Conservation (phyloP, 768 basidiomycete genomes). For the Hortiboletus campestris region DNA sequence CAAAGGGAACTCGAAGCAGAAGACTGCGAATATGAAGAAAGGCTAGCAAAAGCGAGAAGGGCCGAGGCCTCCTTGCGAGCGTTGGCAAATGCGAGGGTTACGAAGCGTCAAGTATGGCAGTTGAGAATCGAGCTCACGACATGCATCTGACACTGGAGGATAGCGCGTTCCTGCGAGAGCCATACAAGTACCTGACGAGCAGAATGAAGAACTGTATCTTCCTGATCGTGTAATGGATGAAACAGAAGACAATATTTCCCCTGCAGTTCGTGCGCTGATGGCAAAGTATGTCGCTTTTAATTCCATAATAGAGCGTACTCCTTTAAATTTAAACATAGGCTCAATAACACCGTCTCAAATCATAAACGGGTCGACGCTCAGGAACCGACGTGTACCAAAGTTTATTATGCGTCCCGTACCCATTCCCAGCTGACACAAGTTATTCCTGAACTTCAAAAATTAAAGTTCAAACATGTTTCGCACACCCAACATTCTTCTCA, state of each 20-base stretch:
- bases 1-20: constrained; percentile 64
- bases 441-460: constrained; percentile 75
- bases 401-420: constrained; percentile 93
- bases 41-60: constrained; percentile 57
- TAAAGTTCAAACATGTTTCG: constrained; percentile 48
- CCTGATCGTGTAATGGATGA: constrained; percentile 49
- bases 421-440: constrained; percentile 95
- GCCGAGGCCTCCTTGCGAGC: constrained; percentile 57
- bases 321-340: constrained; percentile 12
- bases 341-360: constrained; percentile 8
- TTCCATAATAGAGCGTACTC: neutral
- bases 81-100: constrained; percentile 52
- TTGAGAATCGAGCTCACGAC: neutral
- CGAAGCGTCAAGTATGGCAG: constrained; percentile 56
- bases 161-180: constrained; percentile 24
- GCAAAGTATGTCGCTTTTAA: constrained; percentile 51
- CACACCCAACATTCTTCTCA: constrained; percentile 15
- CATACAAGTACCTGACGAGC: constrained; percentile 27
- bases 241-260: constrained; percentile 61
- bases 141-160: constrained; percentile 1
- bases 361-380: constrained; percentile 20
- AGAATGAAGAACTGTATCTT: constrained; percentile 69
- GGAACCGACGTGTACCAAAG: constrained; percentile 70
- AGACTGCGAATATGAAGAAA: constrained; percentile 62
- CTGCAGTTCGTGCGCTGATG: constrained; percentile 78